Conservation (phyloP, 2,329 filamentous ascomycete genomes). For the Nigrospora osmanthi region DNA sequence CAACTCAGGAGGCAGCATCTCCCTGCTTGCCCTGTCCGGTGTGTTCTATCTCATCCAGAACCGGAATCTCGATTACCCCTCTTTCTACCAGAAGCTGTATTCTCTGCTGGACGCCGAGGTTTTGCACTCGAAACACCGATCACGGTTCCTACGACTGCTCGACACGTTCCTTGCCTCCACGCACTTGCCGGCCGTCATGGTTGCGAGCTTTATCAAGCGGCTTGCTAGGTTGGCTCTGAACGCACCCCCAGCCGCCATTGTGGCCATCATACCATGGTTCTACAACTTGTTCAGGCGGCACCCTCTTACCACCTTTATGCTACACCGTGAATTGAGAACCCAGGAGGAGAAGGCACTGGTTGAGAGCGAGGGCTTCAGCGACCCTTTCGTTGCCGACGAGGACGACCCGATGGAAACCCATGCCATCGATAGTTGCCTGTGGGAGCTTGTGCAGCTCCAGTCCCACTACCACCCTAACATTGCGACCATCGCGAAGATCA, state of each 20-base stretch:
- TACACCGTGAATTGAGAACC: slow-evolving; percentile 67
- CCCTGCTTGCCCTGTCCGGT: slow-evolving; percentile 81
- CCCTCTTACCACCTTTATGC: slow-evolving; percentile 89
- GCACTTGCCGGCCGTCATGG: slow-evolving; percentile 82
- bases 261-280: slow-evolving; percentile 83
- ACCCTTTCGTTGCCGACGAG: slow-evolving; percentile 73
- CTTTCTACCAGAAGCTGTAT: slow-evolving; percentile 91
- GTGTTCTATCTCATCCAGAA: slow-evolving; percentile 92
- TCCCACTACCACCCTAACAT: slow-evolving; percentile 96
- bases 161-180: slow-evolving; percentile 87
- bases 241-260: slow-evolving; percentile 82
- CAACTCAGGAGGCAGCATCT: slow-evolving; percentile 76
- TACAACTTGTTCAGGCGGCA: slow-evolving; percentile 93
- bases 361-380: slow-evolving; percentile 51
- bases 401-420: slow-evolving; percentile 74
- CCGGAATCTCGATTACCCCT: slow-evolving; percentile 91
- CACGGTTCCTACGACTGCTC: slow-evolving; percentile 84
- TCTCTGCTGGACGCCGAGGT: slow-evolving; percentile 80
- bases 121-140: slow-evolving; percentile 89
- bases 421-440: slow-evolving; percentile 87
- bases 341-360: slow-evolving; percentile 49
- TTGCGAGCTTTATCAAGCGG: slow-evolving; percentile 96
- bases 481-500: slow-evolving; percentile 84
- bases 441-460: slow-evolving; percentile 89
- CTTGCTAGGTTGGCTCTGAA: slow-evolving; percentile 77